Evolutionary conservation across 495 filamentous ascomycete species (phyloP), one percentile per base, ranked within the genome.

Genomic region (Xylaria acuta): DNA sequence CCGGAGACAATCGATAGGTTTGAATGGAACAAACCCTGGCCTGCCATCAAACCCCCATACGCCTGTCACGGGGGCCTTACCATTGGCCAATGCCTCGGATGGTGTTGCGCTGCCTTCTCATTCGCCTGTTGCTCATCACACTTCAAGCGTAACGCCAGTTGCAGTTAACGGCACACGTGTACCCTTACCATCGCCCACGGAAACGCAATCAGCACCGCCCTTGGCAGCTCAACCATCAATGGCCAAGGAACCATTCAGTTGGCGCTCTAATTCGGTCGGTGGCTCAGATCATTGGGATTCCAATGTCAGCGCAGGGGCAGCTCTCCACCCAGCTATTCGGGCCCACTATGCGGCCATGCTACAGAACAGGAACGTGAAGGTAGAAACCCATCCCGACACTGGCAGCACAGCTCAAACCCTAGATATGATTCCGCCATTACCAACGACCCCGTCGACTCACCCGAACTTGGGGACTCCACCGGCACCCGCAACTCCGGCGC

Each of bases 301-400:
- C 64, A 49, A 76, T 54, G 71, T 75, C 64, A 78, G 72, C 45
- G 70, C 72, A 49, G 58, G 70, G 20, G 70, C 77, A 41, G 71
- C 79, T 14, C 59, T 87, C 40, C 85, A 88, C 67, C 84, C 84
- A 59, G 83, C 84, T 34, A 86, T 84, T 40, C 80, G 82, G 54
- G 79, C 81, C 56, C 82, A 86, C 43, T 85, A 85, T 51, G 69
- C 75, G 0, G 72, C 80, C 11, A 78, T 80, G 74, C 72, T 78
- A 45, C 77, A 84, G 62, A 74, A 70, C 27, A 73, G 77, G 20
- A 76, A 82, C 43, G 32, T 67, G 1, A 79, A 78, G 64, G 25
- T 38, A 32, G 66, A 59, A 60, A 65, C 20, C 38, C 75, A 74
- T 43, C 43, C 68, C 59, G 65, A 64, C 64, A 27, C 49, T 27